These are phyloP conservation scores for Penicillium brasilianum DNA, from an alignment of 2,329 filamentous ascomycete species.

Conservation along the genomic window DNA sequence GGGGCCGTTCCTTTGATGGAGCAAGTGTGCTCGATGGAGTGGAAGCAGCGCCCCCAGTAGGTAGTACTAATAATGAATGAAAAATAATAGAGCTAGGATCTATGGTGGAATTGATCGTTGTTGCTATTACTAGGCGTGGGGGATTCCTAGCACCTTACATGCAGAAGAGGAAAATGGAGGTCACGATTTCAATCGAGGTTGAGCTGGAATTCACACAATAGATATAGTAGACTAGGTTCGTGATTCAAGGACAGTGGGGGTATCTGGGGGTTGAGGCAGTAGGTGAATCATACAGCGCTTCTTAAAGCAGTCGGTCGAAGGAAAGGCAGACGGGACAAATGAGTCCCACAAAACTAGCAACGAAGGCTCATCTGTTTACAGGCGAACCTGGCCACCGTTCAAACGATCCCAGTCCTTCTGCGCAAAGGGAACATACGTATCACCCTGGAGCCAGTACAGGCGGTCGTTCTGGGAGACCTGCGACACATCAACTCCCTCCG, in stretches of 20 bases:
- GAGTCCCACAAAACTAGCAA: background rate
- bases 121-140: too few species aligned
- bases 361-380: conserved; percentile 52
- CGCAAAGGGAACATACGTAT: conserved; percentile 71
- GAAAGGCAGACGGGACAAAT: background rate
- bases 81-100: too few species aligned
- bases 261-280: background rate
- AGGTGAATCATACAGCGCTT: background rate
- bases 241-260: conserved; percentile 13
- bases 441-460: conserved; percentile 70
- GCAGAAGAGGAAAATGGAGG: too few species aligned
- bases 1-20: background rate
- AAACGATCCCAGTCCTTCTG: conserved; percentile 71
- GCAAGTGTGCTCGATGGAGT: background rate
- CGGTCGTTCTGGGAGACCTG: conserved; percentile 46
- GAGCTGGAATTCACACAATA: background rate
- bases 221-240: background rate
- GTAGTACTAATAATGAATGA: background rate
- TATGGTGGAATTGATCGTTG: background rate
- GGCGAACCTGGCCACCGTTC: conserved; percentile 69
- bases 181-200: background rate
- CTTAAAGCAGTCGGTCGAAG: background rate
- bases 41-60: background rate
- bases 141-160: too few species aligned
- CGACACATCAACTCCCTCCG: conserved; percentile 72